Evolutionary conservation across 768 basidiomycete genomes (phyloP).

Genomic region (Rhodotorula graminis): DNA sequence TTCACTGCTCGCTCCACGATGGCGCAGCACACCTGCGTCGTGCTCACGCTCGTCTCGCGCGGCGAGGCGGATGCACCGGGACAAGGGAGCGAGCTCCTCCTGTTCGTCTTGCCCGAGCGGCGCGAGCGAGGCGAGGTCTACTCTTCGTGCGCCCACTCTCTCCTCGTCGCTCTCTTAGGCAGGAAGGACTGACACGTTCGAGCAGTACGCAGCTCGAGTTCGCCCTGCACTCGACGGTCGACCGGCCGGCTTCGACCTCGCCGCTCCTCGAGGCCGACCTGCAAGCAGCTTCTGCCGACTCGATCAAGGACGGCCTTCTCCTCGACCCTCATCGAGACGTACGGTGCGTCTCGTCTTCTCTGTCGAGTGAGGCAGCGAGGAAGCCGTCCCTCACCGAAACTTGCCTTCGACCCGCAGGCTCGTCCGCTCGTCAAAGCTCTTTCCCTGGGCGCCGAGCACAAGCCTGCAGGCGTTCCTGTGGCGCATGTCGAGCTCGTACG

Average conservation of each 20-base stretch:
- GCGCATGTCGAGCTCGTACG: not conserved
- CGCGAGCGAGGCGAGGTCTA: not conserved
- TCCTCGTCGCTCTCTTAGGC: too few relatives aligned
- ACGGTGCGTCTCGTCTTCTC: not conserved
- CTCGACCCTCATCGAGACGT: not conserved
- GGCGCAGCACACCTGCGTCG: not conserved
- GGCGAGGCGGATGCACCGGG: not conserved
- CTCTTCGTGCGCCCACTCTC: not conserved
- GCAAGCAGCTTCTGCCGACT: not conserved
- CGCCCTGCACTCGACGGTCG: not conserved
- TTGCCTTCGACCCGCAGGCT: not conserved
- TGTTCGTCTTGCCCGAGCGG: not conserved
- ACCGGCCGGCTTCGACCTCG: not conserved
- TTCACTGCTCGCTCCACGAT: not conserved
- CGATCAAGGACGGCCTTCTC: not conserved
- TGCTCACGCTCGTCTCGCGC: conserved; percentile 8
- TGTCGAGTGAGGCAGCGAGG: not conserved
- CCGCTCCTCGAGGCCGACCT: not conserved
- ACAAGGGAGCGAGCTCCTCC: not conserved
- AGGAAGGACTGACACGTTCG: too few relatives aligned
- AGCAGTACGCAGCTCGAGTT: not conserved
- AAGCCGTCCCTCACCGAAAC: too few relatives aligned
- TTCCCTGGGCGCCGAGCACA: not conserved
- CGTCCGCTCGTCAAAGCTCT: not conserved
- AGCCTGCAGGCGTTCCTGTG: not conserved